These are phyloP conservation scores for Lactarius vividus DNA, from an alignment of 768 basidiomycete species.

Conservation along the genomic window DNA sequence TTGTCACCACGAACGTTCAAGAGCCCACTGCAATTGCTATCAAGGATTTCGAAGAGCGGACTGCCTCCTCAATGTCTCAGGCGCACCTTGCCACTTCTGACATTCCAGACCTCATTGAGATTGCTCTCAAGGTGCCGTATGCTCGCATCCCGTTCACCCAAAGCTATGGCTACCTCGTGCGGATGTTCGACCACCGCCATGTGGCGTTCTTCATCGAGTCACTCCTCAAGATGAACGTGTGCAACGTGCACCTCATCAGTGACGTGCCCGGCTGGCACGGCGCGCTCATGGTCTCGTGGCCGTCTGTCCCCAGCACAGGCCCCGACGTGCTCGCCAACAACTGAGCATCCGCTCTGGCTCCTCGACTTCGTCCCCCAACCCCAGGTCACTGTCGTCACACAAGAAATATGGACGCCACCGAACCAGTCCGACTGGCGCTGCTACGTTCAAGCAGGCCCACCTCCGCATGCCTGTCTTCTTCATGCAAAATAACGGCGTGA, in stretches of 20 bases:
- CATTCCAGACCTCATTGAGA: too few relatives aligned
- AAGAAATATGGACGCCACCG: constrained; percentile 21
- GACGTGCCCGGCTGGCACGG: constrained; percentile 13
- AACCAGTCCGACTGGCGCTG: constrained; percentile 25
- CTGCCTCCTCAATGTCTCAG: too few relatives aligned
- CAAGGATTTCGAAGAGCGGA: too few relatives aligned
- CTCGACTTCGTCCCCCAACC: constrained; percentile 13
- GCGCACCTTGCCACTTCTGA: constrained; percentile 32
- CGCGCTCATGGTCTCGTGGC: constrained; percentile 11
- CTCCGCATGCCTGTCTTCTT: constrained; percentile 25
- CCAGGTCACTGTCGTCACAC: constrained; percentile 6
- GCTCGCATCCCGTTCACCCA: background rate
- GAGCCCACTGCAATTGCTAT: too few relatives aligned
- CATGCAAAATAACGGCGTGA: constrained; percentile 10
- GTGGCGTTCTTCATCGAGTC: constrained; percentile 17
- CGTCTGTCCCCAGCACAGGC: background rate
- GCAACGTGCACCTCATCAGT: background rate
- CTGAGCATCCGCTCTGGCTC: constrained; percentile 11
- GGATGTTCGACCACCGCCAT: constrained; percentile 20
- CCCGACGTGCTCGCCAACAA: background rate
- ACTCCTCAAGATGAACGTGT: constrained; percentile 14
- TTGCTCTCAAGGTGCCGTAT: too few relatives aligned
- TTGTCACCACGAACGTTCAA: too few relatives aligned
- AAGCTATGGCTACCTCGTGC: constrained; percentile 11
- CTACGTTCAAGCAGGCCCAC: constrained; percentile 21